These are phyloP conservation scores for Coemansia aciculifera DNA, from an alignment of 192 early-diverging fungal species.

Conservation along the genomic window DNA sequence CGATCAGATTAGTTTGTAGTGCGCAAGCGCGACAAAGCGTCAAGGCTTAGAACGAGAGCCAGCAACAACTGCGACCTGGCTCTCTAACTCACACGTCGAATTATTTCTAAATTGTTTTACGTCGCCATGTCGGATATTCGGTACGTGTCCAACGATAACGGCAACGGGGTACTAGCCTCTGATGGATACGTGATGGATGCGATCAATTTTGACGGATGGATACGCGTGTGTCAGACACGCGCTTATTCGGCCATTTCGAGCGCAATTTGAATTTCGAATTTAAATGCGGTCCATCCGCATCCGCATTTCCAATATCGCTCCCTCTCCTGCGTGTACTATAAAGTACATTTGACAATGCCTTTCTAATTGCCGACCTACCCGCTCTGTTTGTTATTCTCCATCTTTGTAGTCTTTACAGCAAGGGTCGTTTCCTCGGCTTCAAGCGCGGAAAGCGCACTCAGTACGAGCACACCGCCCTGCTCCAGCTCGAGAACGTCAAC, in stretches of 20 bases:
- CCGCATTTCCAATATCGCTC: neutral
- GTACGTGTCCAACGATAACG: slow-evolving; percentile 36
- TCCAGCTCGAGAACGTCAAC: slow-evolving; percentile 91
- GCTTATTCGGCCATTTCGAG: neutral
- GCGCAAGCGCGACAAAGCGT: neutral
- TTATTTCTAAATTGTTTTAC: slow-evolving; percentile 2
- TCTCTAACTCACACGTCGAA: slow-evolving; percentile 32
- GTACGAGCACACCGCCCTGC: slow-evolving; percentile 85
- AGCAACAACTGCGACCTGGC: neutral
- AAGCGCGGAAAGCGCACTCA: slow-evolving; percentile 91
- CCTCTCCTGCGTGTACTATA: neutral
- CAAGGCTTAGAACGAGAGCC: neutral
- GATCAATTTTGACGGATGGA: slow-evolving; percentile 23
- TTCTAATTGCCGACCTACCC: neutral
- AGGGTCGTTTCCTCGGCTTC: slow-evolving; percentile 95
- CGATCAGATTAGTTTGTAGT: neutral
- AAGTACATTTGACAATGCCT: neutral
- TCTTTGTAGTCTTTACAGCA: slow-evolving; percentile 88
- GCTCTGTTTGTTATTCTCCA: slow-evolving; percentile 1
- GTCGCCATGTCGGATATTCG: slow-evolving; percentile 27
- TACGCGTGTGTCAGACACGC: slow-evolving; percentile 13
- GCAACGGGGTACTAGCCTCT: neutral
- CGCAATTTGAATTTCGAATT: neutral
- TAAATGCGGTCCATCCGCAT: neutral
- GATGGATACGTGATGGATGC: slow-evolving; percentile 24